These are phyloP conservation scores for Rhizoclosmatium sp. DNA, from an alignment of 192 early-diverging fungal genomes.

Conservation along the genomic window DNA sequence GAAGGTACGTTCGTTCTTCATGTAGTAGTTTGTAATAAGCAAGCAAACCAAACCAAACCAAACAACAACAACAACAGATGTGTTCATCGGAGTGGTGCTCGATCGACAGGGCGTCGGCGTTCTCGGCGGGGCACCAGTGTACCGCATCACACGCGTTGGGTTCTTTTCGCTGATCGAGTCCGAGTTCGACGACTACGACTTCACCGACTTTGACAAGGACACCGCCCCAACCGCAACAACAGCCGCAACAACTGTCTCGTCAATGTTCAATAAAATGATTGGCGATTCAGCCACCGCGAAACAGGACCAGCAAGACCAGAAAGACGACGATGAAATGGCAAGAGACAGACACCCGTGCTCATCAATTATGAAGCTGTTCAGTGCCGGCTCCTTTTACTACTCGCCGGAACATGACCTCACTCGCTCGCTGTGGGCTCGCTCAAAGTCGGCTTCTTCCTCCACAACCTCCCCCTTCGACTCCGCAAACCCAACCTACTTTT, in stretches of 20 bases:
- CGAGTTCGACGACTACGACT: conserved; percentile 71
- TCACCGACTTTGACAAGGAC: conserved; percentile 7
- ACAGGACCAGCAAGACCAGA: background rate
- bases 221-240: background rate
- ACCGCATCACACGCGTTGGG: conserved; percentile 73
- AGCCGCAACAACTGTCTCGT: conserved; percentile 31
- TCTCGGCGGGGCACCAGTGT: conserved; percentile 65
- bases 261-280: conserved; percentile 18
- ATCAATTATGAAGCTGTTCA: conserved; percentile 78
- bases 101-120: conserved; percentile 43
- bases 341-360: conserved; percentile 74
- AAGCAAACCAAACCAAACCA: too few relatives aligned
- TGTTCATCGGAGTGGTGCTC: conserved; percentile 55
- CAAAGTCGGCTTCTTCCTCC: background rate
- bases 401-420: conserved; percentile 90
- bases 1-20: too few relatives aligned
- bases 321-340: background rate
- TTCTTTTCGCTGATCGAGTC: conserved; percentile 81
- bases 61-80: background rate
- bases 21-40: too few relatives aligned
- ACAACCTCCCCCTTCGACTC: conserved; percentile 56
- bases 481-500: conserved; percentile 83
- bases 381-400: conserved; percentile 92
- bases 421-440: conserved; percentile 59
- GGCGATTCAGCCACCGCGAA: background rate